Conservation (phyloP, 1,139 yeast genomes). For the Magnusiomyces suaveolens region DNA sequence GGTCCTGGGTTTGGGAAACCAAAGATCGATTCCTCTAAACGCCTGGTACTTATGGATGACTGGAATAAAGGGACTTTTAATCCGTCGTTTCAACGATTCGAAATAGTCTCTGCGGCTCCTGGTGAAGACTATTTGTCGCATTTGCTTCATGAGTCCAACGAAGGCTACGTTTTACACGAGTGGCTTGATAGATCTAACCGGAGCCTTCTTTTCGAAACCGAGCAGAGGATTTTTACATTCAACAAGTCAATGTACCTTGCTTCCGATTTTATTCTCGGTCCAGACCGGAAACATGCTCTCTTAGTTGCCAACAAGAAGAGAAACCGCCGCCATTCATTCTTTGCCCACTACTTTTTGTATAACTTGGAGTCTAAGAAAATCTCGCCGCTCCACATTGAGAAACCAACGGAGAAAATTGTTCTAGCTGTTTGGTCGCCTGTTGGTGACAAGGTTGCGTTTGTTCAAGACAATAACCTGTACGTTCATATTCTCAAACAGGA, state of each 20-base stretch:
- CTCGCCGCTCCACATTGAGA: constrained; percentile 35
- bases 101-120: constrained; percentile 15
- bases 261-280: constrained; percentile 25
- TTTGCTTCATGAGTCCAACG: constrained; percentile 11
- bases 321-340: constrained; percentile 71
- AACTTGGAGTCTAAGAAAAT: constrained; percentile 35
- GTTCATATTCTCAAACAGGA: constrained; percentile 28
- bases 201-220: constrained; percentile 15
- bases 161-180: constrained; percentile 15
- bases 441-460: constrained; percentile 58
- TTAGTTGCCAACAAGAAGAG: constrained; percentile 43
- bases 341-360: constrained; percentile 56
- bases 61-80: constrained; percentile 11
- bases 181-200: constrained; percentile 24
- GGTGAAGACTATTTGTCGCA: constrained; percentile 6
- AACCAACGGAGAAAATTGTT: constrained; percentile 30
- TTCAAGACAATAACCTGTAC: constrained; percentile 54
- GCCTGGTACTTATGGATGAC: constrained; percentile 8
- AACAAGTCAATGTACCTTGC: constrained; percentile 20
- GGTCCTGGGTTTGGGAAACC: constrained; percentile 1
- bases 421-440: constrained; percentile 71
- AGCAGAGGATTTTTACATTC: constrained; percentile 15
- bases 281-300: constrained; percentile 40
- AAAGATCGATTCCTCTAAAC: constrained; percentile 7
- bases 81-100: constrained; percentile 9